Conservation (phyloP, 2,329 filamentous ascomycete genomes). For the Chaetomiaceae sp. region DNA sequence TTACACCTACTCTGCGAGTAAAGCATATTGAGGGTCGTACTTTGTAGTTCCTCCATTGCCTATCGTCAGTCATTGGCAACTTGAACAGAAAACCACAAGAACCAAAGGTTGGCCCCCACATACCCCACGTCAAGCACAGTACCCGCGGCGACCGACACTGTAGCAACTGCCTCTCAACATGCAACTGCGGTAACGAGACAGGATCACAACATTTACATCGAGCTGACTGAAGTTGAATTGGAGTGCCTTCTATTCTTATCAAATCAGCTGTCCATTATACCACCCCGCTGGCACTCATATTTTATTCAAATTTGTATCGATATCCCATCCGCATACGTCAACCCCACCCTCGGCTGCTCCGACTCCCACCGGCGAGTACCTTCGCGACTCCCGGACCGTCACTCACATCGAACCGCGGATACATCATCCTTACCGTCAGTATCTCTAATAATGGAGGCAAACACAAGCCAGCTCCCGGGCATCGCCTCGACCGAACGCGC, state of each 20-base stretch:
- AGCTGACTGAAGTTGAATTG: not conserved
- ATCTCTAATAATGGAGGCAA: slow-evolving; percentile 10
- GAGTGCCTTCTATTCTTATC: not conserved
- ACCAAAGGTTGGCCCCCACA: no score
- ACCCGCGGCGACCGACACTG: no score
- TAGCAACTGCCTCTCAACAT: no score
- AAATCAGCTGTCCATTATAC: not conserved
- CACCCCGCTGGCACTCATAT: not conserved
- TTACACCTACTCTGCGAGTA: no score
- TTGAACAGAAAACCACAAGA: no score
- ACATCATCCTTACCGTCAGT: slow-evolving; percentile 6
- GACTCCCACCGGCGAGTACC: not conserved
- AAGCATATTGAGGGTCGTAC: no score
- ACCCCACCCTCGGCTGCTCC: not conserved
- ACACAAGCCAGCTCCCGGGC: not conserved
- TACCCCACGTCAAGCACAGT: no score
- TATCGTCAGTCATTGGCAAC: no score
- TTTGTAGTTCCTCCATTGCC: no score
- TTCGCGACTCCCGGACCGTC: not conserved
- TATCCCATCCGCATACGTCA: not conserved
- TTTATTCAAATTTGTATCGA: not conserved
- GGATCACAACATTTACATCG: no score
- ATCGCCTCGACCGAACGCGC: not conserved
- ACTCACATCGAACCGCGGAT: not conserved
- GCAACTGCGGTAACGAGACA: no score